Evolutionary conservation across 495 filamentous ascomycete genomes (phyloP), one percentile per base, ranked within the genome.

Genomic region (Apiosordaria backusii): DNA sequence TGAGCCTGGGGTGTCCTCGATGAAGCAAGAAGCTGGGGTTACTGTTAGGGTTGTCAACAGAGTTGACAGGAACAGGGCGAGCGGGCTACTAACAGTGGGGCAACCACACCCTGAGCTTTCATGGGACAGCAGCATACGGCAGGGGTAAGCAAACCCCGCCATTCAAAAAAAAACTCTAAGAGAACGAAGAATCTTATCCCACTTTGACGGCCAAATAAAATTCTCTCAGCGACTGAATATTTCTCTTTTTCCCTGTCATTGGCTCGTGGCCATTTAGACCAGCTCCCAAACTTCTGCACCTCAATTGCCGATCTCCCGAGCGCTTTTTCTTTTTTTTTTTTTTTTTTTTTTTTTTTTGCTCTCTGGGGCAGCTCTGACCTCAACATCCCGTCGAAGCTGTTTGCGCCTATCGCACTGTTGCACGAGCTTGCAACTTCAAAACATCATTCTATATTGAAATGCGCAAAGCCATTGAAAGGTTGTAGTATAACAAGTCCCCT

Each of bases 191-290:
- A 45, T 45, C 35, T 13, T 15, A 45, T 45, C 35, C 35, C 71
- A 72, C 65, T 67, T 58, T 69, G 60, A 65, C 9, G 16, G 16
- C 35, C 35, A 45, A 45, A 45, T 45, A 2, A 45, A 45, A 45
- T 45, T 45, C 13, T 45, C 35, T 45, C 35, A 45, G 35, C 13
- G 10, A 45, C 35, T 13, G 35, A 15, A 45, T 45, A 45, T 45
- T 45, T 45, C 16, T 45, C 3, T 45, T 45, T 0, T 15, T 15
- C 35, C 16, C 6, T 45, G 13, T 15, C 35, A 45, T 45, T 45
- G 35, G 35, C 35, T 45, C 35, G 1, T 15, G 10, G 35, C 9
- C 35, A 45, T 2, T 7, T 9, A 45, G 35, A 45, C 5, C 16
- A 13, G 35, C 35, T 45, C 16, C 35, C 10, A 45, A 45, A 45